Base-by-base conservation (phyloP, 164 flowering plant species). In the Umbilicus rupestris region DNA sequence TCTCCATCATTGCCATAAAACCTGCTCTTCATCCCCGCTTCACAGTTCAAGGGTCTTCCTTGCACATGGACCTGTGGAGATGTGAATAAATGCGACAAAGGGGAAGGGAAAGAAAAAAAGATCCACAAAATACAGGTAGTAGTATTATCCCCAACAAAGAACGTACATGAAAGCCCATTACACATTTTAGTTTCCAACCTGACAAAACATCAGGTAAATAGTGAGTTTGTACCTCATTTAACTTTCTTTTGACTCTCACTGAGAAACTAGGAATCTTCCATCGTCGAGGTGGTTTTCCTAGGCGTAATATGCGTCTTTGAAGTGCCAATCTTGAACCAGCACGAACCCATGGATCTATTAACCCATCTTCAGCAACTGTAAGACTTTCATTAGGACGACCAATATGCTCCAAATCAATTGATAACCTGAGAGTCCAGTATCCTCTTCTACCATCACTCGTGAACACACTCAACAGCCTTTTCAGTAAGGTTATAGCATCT, bases 221-320 rank as follows among this genome's bases (percentile, higher is more conserved):
- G 4, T n/a, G 35, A 44, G 30, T 26, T n/a, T 45, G 29, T 74
- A 90, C 98, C 89, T 93, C 94, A 17, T 73, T 69, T 74, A 90
- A 90, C 78, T 85, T 87, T 74, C 87, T 79, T 66, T 76, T 84
- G 31, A 87, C 64, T n/a, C 80, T 81, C 24, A 72, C 68, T 8
- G 91, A 79, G 75, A 77, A 93, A 68, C 74, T 78, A 39, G 97
- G 97, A 62, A 60, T 72, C 80, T 87, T 93, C 98, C 97, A 93
- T 68, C 97, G 97, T 73, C 96, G 84, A 69, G 98, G 98, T 74
- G 98, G 98, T 74, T 85, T 93, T 45, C 88, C 96, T 74, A 93
- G 74, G 30, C 97, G 88, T 71, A 89, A 75, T 62, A 90, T 79
- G 52, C 97, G 80, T 77, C 90, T 87, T 78, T 93, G 97, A 68